Evolutionary conservation across 768 basidiomycete species (phyloP).

Genomic region (Amanita exitialis): DNA sequence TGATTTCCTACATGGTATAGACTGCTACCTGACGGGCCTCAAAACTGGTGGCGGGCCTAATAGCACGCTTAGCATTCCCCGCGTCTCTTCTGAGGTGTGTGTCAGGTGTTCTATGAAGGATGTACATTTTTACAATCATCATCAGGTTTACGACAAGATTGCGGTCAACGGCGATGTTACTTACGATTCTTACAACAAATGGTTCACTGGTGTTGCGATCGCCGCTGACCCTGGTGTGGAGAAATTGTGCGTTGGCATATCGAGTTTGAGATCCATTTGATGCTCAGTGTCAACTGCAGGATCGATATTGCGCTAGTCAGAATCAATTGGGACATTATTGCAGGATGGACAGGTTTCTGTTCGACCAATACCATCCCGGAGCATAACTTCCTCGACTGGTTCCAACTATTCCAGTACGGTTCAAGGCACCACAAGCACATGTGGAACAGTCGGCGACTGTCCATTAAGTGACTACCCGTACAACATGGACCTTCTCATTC

Average conservation of each 20-base stretch:
- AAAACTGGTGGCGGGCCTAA: not conserved
- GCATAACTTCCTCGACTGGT: constrained; percentile 10
- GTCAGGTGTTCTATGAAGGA: not conserved
- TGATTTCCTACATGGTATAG: constrained; percentile 5
- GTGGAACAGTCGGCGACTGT: constrained; percentile 3
- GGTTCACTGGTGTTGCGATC: constrained; percentile 3
- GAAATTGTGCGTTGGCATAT: constrained; percentile 1
- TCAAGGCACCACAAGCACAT: constrained; percentile 2
- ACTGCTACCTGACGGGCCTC: constrained; percentile 3
- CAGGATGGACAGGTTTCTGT: constrained; percentile 9
- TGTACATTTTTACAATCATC: not conserved
- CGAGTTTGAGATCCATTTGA: not conserved
- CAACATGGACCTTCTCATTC: constrained; percentile 5
- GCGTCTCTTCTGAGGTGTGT: constrained; percentile 8
- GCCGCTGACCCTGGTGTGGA: constrained; percentile 3
- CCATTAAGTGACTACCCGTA: constrained; percentile 5
- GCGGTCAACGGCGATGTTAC: not conserved
- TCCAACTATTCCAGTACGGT: constrained; percentile 9
- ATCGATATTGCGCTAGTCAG: constrained; percentile 6
- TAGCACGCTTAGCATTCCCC: constrained; percentile 4
- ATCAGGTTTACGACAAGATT: not conserved
- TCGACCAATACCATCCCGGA: constrained; percentile 4
- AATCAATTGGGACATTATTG: constrained; percentile 8
- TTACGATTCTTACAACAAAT: constrained; percentile 3
- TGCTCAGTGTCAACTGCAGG: not conserved